Conservation (phyloP, 169 alveolate genomes). For the Fabrea salina region DNA sequence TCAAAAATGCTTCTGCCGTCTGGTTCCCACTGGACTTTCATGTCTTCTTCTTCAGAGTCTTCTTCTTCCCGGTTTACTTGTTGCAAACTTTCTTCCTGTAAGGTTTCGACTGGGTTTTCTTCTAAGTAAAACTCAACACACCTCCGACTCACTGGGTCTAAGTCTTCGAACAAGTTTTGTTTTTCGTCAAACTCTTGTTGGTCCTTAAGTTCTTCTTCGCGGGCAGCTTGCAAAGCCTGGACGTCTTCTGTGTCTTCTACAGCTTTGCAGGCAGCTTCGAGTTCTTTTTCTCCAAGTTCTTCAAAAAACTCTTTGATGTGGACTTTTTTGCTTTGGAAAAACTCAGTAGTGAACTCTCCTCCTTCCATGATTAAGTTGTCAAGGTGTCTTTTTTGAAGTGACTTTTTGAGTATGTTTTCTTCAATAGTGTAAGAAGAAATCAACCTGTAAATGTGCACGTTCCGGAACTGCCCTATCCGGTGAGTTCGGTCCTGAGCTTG, state of each 20-base stretch:
- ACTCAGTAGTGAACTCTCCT: conserved; percentile 86
- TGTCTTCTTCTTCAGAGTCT: conserved; percentile 51
- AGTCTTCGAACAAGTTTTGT: conserved; percentile 37
- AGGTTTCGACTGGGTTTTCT: conserved; percentile 40
- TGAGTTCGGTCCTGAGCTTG: conserved; percentile 99
- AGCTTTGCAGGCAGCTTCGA: conserved; percentile 42
- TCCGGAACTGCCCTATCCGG: conserved; percentile 97
- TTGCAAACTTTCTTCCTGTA: conserved; percentile 39
- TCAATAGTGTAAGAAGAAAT: conserved; percentile 96
- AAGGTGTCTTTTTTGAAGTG: conserved; percentile 94
- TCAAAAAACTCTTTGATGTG: conserved; percentile 21
- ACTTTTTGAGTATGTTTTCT: conserved; percentile 96
- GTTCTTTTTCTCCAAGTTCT: conserved; percentile 28
- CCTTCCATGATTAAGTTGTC: conserved; percentile 96
- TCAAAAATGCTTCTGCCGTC: conserved; percentile 39
- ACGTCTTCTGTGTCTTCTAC: conserved; percentile 63
- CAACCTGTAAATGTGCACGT: conserved; percentile 95
- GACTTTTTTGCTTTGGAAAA: conserved; percentile 47
- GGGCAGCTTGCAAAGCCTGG: conserved; percentile 56
- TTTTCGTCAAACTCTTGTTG: conserved; percentile 54
- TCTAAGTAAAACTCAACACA: conserved; percentile 45
- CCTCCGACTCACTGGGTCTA: conserved; percentile 37
- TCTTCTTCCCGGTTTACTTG: conserved; percentile 46
- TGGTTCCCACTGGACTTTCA: conserved; percentile 47
- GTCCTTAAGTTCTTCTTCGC: conserved; percentile 61